Evolutionary conservation across 2,329 filamentous ascomycete genomes (phyloP).

Genomic region (Colletotrichum orbiculare): DNA sequence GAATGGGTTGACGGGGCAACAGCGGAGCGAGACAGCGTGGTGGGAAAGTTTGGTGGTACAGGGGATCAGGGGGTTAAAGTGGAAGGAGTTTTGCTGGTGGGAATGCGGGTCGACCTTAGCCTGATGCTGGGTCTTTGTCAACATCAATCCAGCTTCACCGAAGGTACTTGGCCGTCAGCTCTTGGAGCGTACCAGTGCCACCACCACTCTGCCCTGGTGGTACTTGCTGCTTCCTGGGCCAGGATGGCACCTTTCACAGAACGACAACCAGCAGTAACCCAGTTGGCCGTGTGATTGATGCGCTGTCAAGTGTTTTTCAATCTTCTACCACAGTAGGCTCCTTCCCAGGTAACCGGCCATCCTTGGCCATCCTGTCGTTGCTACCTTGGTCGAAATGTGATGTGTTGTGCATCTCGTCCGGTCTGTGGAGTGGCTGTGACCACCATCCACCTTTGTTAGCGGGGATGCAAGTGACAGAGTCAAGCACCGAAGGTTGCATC

Average conservation of each 20-base stretch:
- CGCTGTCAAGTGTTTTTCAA: constrained; percentile 22
- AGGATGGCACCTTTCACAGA: too few relatives aligned
- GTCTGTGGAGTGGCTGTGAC: constrained; percentile 27
- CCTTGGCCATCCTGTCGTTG: constrained; percentile 43
- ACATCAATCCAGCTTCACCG: background rate
- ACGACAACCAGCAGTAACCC: background rate
- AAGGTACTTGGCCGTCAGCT: too few relatives aligned
- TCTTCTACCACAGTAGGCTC: constrained; percentile 8
- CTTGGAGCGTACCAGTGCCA: too few relatives aligned
- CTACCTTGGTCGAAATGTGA: constrained; percentile 11
- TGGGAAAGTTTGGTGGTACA: constrained; percentile 10
- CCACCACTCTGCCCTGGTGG: too few relatives aligned
- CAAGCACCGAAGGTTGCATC: constrained; percentile 21
- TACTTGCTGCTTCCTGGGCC: too few relatives aligned
- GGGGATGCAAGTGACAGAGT: constrained; percentile 4
- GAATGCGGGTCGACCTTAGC: constrained; percentile 11
- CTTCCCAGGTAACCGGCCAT: constrained; percentile 28
- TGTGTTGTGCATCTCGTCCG: constrained; percentile 24
- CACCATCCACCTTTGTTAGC: constrained; percentile 12
- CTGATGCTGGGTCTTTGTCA: background rate
- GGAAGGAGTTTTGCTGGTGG: constrained; percentile 22
- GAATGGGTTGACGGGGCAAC: constrained; percentile 35
- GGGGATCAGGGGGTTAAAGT: constrained; percentile 31
- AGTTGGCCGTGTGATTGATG: constrained; percentile 31
- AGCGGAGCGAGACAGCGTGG: constrained; percentile 27